Evolutionary conservation across 1,284 basidiomycete species (phyloP).

Genomic region (Tilletia walkeri): DNA sequence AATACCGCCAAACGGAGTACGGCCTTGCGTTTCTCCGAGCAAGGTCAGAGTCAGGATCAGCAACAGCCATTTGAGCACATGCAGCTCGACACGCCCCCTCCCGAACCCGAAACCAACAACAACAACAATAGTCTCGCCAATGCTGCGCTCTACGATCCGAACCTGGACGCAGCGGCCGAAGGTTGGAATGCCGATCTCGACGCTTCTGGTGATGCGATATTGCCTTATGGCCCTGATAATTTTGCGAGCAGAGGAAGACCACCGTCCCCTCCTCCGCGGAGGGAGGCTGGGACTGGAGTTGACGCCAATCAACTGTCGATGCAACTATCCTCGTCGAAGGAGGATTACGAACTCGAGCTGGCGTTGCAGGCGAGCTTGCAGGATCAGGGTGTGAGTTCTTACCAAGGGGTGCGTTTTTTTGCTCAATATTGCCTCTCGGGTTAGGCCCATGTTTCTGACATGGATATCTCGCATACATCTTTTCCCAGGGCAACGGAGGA

Average conservation of each 20-base stretch:
- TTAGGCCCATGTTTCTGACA: no score
- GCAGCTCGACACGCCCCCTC: constrained; percentile 11
- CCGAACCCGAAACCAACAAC: background rate
- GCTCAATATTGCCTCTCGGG: no score
- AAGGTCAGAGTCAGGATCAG: background rate
- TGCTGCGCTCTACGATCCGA: no score
- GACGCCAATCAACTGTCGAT: no score
- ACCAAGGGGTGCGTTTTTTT: no score
- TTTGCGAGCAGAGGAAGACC: background rate
- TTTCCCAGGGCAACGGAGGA: background rate
- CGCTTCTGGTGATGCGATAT: background rate
- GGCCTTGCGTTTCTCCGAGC: background rate
- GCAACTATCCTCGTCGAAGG: background rate
- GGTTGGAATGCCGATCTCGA: background rate
- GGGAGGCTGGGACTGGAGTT: background rate
- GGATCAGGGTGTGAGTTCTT: constrained; percentile 1
- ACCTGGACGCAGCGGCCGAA: no score
- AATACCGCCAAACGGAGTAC: background rate
- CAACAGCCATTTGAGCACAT: background rate
- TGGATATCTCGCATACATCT: no score
- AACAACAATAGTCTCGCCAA: no score
- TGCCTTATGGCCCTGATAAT: background rate
- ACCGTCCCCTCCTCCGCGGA: background rate
- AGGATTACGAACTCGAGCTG: constrained; percentile 3
- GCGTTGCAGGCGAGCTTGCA: background rate